phyloP scores from a whole-genome alignment of 2,329 filamentous ascomycete species.

The Samsoniella hepiali region DNA sequence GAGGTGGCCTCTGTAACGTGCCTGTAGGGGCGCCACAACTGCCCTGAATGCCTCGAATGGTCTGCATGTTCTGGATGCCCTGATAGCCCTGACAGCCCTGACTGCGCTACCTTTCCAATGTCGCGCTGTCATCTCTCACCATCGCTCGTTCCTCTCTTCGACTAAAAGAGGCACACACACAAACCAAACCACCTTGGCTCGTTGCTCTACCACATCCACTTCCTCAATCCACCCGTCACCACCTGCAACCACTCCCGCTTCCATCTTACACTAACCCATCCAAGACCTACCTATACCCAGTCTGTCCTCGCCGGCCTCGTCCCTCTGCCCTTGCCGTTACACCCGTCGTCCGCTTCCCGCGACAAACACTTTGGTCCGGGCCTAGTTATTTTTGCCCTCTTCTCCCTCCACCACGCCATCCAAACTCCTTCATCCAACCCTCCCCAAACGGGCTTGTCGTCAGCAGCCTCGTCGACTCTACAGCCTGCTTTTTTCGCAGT shows the following conservation, averaged over 20 bases:
- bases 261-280: background rate
- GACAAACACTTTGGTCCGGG: background rate
- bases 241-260: background rate
- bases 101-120: no score
- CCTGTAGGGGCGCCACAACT: no score
- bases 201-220: background rate
- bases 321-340: constrained; percentile 11
- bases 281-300: background rate
- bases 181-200: background rate
- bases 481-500: background rate
- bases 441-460: background rate
- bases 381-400: background rate
- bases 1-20: no score
- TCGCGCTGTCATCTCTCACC: no score
- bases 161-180: background rate
- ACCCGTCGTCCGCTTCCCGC: constrained; percentile 6
- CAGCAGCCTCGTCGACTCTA: background rate
- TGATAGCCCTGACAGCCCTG: no score
- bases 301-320: background rate
- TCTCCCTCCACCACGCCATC: background rate
- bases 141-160: no score
- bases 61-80: no score
- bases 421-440: background rate
- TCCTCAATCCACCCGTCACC: background rate
- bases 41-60: background rate